These are phyloP conservation scores for Discostella pseudostelligera DNA, from an alignment of 108 stramenopile genomes.

Conservation along the genomic window DNA sequence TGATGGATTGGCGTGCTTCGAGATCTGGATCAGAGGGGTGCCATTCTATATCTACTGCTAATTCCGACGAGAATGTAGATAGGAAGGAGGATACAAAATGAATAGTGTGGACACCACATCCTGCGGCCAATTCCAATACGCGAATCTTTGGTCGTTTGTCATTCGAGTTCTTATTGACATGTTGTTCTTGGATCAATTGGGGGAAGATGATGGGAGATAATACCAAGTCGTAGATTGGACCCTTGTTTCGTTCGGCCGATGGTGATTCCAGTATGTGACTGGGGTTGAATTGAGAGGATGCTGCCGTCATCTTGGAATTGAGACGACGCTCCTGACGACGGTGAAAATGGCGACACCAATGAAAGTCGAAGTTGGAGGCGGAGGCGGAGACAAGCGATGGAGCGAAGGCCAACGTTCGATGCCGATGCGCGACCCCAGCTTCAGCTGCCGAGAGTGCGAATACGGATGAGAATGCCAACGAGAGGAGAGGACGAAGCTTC, in stretches of 20 bases:
- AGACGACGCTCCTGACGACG: neutral
- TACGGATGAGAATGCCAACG: neutral
- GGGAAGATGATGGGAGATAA: slow-evolving; percentile 44
- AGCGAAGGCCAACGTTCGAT: neutral
- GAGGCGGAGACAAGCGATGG: neutral
- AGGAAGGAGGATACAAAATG: slow-evolving; percentile 35
- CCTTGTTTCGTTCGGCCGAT: slow-evolving; percentile 82
- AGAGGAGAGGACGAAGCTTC: too few relatives aligned
- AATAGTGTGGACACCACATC: slow-evolving; percentile 62
- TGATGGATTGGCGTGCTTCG: slow-evolving; percentile 21
- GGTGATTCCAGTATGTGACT: slow-evolving; percentile 54
- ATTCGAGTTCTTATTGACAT: neutral
- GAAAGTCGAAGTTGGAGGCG: neutral
- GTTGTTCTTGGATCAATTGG: slow-evolving; percentile 5
- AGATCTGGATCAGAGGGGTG: slow-evolving; percentile 39
- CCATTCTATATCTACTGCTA: slow-evolving; percentile 13
- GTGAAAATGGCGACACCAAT: neutral
- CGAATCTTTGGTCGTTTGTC: slow-evolving; percentile 12
- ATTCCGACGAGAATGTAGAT: neutral
- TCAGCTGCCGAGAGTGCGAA: too few relatives aligned
- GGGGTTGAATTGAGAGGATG: neutral
- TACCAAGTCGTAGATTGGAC: slow-evolving; percentile 67
- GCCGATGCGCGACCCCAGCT: too few relatives aligned
- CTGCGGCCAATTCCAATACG: slow-evolving; percentile 70
- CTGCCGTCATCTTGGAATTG: neutral